These are phyloP conservation scores for Pleurozium schreberi DNA, from an alignment of 225 moss, liverwort and hornwort genomes.

Conservation along the genomic window DNA sequence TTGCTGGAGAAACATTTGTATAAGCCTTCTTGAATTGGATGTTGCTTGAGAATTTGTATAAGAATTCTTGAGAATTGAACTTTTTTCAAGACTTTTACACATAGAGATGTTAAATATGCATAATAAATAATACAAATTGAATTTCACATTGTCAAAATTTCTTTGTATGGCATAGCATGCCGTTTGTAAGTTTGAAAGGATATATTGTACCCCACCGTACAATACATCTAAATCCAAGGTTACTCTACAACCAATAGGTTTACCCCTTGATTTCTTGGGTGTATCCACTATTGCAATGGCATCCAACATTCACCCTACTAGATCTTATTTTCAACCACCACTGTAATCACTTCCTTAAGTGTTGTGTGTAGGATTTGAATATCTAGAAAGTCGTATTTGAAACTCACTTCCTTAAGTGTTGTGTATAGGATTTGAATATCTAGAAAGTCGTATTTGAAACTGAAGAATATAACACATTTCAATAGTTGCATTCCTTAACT, in stretches of 20 bases:
- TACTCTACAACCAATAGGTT: background rate
- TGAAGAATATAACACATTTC: background rate
- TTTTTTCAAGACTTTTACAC: background rate
- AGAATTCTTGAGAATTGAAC: background rate
- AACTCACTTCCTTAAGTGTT: slow-evolving; percentile 24
- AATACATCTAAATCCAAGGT: background rate
- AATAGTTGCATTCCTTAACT: background rate
- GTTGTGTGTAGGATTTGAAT: too few relatives aligned
- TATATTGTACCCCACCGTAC: background rate
- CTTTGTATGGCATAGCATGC: background rate
- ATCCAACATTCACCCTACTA: too few relatives aligned
- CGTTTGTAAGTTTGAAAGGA: background rate
- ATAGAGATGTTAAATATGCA: too few relatives aligned
- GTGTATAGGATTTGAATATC: background rate
- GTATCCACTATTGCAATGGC: too few relatives aligned
- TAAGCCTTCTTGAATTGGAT: background rate
- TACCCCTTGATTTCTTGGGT: too few relatives aligned
- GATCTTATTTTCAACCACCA: too few relatives aligned
- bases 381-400: too few relatives aligned
- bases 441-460: background rate
- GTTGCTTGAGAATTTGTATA: background rate
- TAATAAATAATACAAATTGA: too few relatives aligned
- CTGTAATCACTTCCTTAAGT: too few relatives aligned
- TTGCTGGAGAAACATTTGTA: background rate
- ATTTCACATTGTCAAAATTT: background rate